Evolutionary conservation across 768 basidiomycete genomes (phyloP).

Genomic region (Omphalotus guepiniiformis): DNA sequence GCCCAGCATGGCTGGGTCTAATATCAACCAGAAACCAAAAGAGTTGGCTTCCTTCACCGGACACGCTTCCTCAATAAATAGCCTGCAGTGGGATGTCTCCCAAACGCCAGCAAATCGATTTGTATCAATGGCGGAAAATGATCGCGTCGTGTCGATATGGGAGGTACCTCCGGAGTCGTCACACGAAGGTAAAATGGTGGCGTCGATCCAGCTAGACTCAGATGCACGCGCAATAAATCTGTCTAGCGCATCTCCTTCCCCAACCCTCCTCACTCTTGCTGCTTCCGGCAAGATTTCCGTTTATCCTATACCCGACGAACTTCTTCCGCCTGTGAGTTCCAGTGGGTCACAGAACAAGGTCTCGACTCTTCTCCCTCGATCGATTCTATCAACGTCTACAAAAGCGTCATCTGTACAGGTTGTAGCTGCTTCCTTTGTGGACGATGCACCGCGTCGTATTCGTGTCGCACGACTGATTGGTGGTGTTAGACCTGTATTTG

Average conservation of each 20-base stretch:
- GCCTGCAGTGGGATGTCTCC: slow-evolving; percentile 47
- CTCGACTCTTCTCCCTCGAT: slow-evolving; percentile 47
- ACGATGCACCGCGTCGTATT: slow-evolving; percentile 37
- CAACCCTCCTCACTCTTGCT: slow-evolving; percentile 50
- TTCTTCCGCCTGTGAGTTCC: slow-evolving; percentile 33
- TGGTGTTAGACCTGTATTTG: slow-evolving; percentile 57
- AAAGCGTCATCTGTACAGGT: slow-evolving; percentile 35
- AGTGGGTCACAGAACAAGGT: slow-evolving; percentile 42
- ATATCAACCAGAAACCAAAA: slow-evolving; percentile 38
- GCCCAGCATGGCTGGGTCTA: slow-evolving; percentile 22
- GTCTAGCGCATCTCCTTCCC: slow-evolving; percentile 24
- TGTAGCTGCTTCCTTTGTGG: slow-evolving; percentile 43
- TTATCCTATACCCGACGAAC: slow-evolving; percentile 47
- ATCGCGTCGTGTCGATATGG: slow-evolving; percentile 64
- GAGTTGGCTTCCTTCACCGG: slow-evolving; percentile 56
- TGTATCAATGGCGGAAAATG: slow-evolving; percentile 56
- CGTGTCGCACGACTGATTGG: slow-evolving; percentile 51
- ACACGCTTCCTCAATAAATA: slow-evolving; percentile 54
- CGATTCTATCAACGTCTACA: slow-evolving; percentile 37
- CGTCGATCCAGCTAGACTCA: slow-evolving; percentile 61
- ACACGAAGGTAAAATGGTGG: slow-evolving; percentile 48
- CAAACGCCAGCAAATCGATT: slow-evolving; percentile 41
- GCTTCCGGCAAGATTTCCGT: slow-evolving; percentile 56
- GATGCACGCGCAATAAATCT: slow-evolving; percentile 47
- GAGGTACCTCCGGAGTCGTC: slow-evolving; percentile 38